Evolutionary conservation across 176 grass and related monocot species (phyloP).

Genomic region (Lolium multiflorum): DNA sequence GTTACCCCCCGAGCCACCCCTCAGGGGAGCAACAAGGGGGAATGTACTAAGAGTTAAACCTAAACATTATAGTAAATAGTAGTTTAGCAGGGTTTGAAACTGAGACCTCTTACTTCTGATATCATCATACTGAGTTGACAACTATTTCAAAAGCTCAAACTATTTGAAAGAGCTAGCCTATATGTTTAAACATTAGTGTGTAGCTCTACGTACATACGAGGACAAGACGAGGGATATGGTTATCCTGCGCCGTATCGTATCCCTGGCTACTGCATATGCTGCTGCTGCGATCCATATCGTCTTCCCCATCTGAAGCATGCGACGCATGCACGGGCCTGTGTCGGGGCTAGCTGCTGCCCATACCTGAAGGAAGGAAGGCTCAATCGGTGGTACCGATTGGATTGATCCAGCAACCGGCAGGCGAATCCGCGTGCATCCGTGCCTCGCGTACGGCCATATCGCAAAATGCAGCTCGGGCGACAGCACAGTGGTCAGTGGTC

Average conservation of each 20-base stretch:
- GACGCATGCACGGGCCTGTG: too few relatives aligned
- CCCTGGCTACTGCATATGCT: not conserved
- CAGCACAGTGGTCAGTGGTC: not conserved
- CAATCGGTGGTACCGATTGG: conserved; percentile 6
- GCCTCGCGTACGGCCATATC: not conserved
- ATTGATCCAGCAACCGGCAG: conserved; percentile 1
- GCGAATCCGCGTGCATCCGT: conserved; percentile 16
- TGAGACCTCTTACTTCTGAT: too few relatives aligned
- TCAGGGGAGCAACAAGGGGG: too few relatives aligned
- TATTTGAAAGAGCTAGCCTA: too few relatives aligned
- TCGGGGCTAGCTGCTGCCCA: not conserved
- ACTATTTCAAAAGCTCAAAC: too few relatives aligned
- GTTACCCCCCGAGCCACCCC: too few relatives aligned
- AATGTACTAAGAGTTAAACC: too few relatives aligned
- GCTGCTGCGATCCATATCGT: not conserved
- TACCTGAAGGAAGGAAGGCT: not conserved
- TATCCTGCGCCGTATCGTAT: conserved; percentile 34
- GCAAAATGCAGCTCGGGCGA: not conserved
- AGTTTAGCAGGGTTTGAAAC: too few relatives aligned
- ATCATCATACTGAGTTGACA: too few relatives aligned
- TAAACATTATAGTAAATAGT: too few relatives aligned
- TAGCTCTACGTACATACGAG: not conserved
- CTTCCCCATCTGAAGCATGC: conserved; percentile 12
- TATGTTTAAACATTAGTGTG: not conserved
- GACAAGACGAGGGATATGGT: conserved; percentile 14